Percentiles rank a stretch among this genome's conserved stretches.
Conservation (phyloP, 1,284 basidiomycete genomes). For the Schizophyllum amplum region DNA sequence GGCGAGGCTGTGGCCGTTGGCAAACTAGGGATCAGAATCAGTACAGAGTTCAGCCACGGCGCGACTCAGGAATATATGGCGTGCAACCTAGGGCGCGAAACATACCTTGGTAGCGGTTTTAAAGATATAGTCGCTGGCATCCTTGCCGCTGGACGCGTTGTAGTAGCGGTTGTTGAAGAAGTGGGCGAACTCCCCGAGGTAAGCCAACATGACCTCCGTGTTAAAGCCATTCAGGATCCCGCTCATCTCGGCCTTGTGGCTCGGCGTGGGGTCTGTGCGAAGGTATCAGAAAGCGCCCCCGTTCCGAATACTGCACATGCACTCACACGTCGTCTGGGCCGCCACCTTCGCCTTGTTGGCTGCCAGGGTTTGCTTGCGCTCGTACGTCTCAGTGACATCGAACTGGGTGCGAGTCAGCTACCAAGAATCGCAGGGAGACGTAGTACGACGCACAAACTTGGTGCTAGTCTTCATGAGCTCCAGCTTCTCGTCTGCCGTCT, state of each 20-base stretch:
- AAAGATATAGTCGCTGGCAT: slow-evolving; percentile 16
- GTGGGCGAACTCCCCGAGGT: slow-evolving; percentile 21
- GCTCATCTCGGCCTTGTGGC: slow-evolving; percentile 19
- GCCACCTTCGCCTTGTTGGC: slow-evolving; percentile 10
- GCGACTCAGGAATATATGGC: slow-evolving; percentile 4
- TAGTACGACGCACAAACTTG: slow-evolving; percentile 21
- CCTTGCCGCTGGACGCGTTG: slow-evolving; percentile 35
- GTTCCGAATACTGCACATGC: slow-evolving; percentile 12
- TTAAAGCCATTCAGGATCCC: slow-evolving; percentile 4
- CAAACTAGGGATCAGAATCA: slow-evolving; percentile 22
- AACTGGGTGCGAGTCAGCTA: slow-evolving; percentile 20
- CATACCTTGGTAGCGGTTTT: slow-evolving; percentile 30
- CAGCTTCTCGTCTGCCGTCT: slow-evolving; percentile 35
- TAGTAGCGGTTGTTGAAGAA: slow-evolving; percentile 48
- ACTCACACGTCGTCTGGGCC: slow-evolving; percentile 21
- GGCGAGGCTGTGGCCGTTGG: slow-evolving; percentile 31
- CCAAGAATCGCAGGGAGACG: slow-evolving; percentile 18
- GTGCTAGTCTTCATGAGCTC: slow-evolving; percentile 27
- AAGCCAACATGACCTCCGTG: slow-evolving; percentile 16
- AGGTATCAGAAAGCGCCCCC: slow-evolving; percentile 11
- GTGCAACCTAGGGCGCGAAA: not conserved
- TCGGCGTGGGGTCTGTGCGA: slow-evolving; percentile 19
- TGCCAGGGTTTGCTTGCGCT: slow-evolving; percentile 28
- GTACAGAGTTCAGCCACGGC: not conserved
- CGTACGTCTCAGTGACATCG: slow-evolving; percentile 48